phyloP scores from a whole-genome alignment of 768 basidiomycete genomes.

The Tricholoma matsutake region DNA sequence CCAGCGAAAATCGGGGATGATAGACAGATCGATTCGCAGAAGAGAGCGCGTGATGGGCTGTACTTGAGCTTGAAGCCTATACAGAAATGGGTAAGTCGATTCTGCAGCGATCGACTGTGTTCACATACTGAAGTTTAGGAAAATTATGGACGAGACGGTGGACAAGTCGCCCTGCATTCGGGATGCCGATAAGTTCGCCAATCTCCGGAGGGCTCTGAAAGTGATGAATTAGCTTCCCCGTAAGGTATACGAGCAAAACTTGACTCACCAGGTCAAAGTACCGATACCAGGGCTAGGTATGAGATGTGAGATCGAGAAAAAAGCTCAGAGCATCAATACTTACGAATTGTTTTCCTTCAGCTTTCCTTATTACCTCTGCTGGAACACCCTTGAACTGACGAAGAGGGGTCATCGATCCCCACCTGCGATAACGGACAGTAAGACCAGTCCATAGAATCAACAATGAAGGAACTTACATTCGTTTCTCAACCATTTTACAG shows the following conservation, averaged over 20 bases:
- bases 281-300: slow-evolving; percentile 47
- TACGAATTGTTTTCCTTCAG: slow-evolving; percentile 97
- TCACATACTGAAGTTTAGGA: slow-evolving; percentile 83
- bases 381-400: slow-evolving; percentile 95
- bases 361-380: slow-evolving; percentile 79
- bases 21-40: slow-evolving; percentile 88
- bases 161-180: slow-evolving; percentile 88
- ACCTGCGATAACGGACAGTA: slow-evolving; percentile 47
- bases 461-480: slow-evolving; percentile 51
- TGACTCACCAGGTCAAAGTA: slow-evolving; percentile 80
- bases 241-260: neutral
- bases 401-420: slow-evolving; percentile 96
- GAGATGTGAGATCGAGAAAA: neutral
- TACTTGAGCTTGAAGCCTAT: slow-evolving; percentile 88
- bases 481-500: slow-evolving; percentile 93
- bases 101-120: neutral
- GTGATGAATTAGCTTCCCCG: slow-evolving; percentile 1
- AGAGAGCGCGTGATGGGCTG: slow-evolving; percentile 95
- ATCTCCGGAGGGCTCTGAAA: slow-evolving; percentile 77
- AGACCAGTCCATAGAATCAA: neutral
- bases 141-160: slow-evolving; percentile 94
- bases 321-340: slow-evolving; percentile 25
- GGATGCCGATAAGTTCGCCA: slow-evolving; percentile 91
- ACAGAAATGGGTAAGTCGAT: neutral
- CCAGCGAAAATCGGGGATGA: slow-evolving; percentile 98